Evolutionary conservation across 805 yeast species (phyloP), one percentile per base, ranked within the genome.

Genomic region (Wickerhamomyces chaumierensis): DNA sequence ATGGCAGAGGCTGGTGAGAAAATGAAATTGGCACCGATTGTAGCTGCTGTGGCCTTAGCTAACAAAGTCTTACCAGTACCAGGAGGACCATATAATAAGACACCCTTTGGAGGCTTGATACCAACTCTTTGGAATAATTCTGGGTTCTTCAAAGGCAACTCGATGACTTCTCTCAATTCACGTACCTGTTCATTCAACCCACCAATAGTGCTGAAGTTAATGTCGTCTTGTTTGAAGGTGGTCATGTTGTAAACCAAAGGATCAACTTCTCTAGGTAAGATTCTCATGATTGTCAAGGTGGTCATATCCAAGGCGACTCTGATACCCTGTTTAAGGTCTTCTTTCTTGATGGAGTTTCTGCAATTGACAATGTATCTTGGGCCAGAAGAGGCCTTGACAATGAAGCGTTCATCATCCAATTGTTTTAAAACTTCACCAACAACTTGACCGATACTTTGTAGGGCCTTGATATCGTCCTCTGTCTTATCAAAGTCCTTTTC

Each of bases 181-280:
- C 97, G 73, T 50, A 92, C 87, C 62, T 92, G 98, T 49, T 92
- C 97, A 36, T 79, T 81, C 47, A 92, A 72, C 44, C 98, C 98
- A 70, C 98, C 98, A 55, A 92, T 87, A 28, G 94, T 92, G 42
- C 81, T 81, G 61, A 92, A 92, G 17, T 96, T 81, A 44, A 90
- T 79, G 53, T 87, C 96, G 44, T 96, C 97, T n/a, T 96, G 95
- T 60, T 88, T 95, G 55, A 92, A 85, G 2, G 94, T 81, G 5
- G 98, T 88, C 98, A 92, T 92, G 63, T 90, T 92, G 62, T 92
- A 92, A 46, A 92, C 97, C 55, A 88, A 69, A 12, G 98, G 98
- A 62, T 92, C 98, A 36, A 94, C 97, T 62, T 92, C 98, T 55
- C 98, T 76, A 15, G 98, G 98, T 51, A 92, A 70, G 34, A 92